Percentiles rank a stretch among this genome's conserved stretches.
These are phyloP conservation scores for Fusarium sp. DNA, from an alignment of 2,329 filamentous ascomycete genomes.

Conservation along the genomic window DNA sequence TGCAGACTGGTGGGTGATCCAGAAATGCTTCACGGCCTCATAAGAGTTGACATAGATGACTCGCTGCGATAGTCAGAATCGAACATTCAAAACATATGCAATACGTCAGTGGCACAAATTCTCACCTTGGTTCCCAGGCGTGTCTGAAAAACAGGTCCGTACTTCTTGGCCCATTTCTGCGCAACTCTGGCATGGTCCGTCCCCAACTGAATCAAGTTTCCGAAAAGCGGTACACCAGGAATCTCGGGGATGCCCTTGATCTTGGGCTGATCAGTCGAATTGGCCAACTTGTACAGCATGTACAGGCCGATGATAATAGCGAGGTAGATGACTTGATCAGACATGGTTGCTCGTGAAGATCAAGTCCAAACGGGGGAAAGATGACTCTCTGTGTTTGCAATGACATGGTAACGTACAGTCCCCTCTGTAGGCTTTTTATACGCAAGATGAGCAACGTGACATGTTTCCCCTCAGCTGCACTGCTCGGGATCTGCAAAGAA, in stretches of 20 bases:
- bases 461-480: slow-evolving; percentile 5
- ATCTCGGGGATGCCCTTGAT: slow-evolving; percentile 70
- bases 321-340: slow-evolving; percentile 21
- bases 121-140: slow-evolving; percentile 72
- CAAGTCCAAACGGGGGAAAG: neutral
- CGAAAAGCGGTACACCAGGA: slow-evolving; percentile 69
- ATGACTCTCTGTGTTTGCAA: neutral
- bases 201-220: slow-evolving; percentile 69
- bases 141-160: slow-evolving; percentile 72
- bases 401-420: neutral
- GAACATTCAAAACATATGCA: rapidly evolving
- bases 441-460: neutral
- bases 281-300: slow-evolving; percentile 45
- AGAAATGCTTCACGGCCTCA: slow-evolving; percentile 76
- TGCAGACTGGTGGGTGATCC: slow-evolving; percentile 81
- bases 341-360: slow-evolving; percentile 3
- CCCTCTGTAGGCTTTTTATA: neutral
- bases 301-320: slow-evolving; percentile 4
- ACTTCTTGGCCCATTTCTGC: slow-evolving; percentile 66
- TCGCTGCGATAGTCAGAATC: slow-evolving; percentile 51
- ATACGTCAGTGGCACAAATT: neutral
- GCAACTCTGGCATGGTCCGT: slow-evolving; percentile 64
- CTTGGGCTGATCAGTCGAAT: slow-evolving; percentile 64
- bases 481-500: slow-evolving; percentile 1
- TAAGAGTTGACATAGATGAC: slow-evolving; percentile 84